Evolutionary conservation across 2,329 filamentous ascomycete genomes (phyloP), one percentile per base, ranked within the genome.

Genomic region (Magnaporthales sp.): DNA sequence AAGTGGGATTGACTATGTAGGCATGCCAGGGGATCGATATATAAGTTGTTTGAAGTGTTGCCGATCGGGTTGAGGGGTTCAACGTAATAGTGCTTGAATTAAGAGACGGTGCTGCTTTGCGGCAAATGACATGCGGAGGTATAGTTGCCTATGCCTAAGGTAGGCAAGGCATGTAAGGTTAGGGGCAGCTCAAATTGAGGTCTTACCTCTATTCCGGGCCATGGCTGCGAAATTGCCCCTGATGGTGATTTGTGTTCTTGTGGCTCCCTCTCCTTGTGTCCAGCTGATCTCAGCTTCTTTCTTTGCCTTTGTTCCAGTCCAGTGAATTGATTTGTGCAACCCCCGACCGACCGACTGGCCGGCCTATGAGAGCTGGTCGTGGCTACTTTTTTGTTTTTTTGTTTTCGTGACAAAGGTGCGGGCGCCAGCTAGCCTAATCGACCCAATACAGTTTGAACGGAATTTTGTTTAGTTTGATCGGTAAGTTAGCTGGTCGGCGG

Each of bases 201-300:
- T 58, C 54, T 58, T 58, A 58, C 54, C 54, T 58, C 54, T 26
- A 6, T 58, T 58, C 54, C 54, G 54, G 54, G 54, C 54, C 54
- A 58, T 58, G 54, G 24, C 54, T 58, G 54, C 54, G 54, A 58
- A 58, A 58, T 58, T 58, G 54, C 54, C 54, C 54, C 54, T 58
- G 54, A 58, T 58, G 54, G n/a, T 26, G 54, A 58, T 58, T 58
- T 58, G 24, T n/a, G 54, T 58, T 58, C 54, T 58, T 22, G 54
- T 58, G 54, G 54, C 54, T 58, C 54, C 54, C 54, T 58, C 51
- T 22, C 11, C n/a, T 15, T 24, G n/a, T n/a, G 24, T 58, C 54
- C 54, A 58, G 54, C 54, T 58, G 54, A 22, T 58, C 54, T 58
- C 54, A 26, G 54, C 54, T 58, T 58, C 54, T 26, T n/a, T 22